Evolutionary conservation across 495 filamentous ascomycete genomes (phyloP), one percentile per base, ranked within the genome.

Genomic region (Aspergillus campestris): DNA sequence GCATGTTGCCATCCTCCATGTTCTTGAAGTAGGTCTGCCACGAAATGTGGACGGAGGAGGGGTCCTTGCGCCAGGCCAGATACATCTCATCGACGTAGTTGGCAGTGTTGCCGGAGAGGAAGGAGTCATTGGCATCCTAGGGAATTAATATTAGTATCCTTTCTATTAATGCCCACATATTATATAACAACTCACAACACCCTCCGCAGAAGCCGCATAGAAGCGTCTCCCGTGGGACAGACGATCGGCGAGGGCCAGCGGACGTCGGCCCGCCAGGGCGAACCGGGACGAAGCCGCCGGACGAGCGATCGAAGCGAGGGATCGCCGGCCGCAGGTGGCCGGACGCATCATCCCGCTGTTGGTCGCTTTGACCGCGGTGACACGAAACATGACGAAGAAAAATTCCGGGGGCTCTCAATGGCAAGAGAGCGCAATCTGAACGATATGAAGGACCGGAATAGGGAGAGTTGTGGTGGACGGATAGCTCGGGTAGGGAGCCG

Each of bases 41-140:
- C 62, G 92, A 98, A 57, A 95, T 75, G 69, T 98, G 92, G 36
- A 98, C 92, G 66, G 86, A 94, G 52, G 80, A 77, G 13, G 94
- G 89, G 57, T 98, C 88, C 49, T 84, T 75, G 72, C 91, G 95
- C 92, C 92, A 98, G 55, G 86, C 79, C 67, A 98, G 67, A 68
- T 98, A 98, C 92, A 98, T 98, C 77, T 95, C 92, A 67, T 98
- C 92, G 65, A 98, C 84, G 69, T 98, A 98, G 72, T 95, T 96
- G 64, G 92, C 92, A 46, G 90, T 86, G 72, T 84, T 95, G 34
- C 92, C 92, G 48, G 85, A 82, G 40, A 97, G 78, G 76, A 96
- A 98, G 67, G 82, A 92, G 72, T 98, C 92, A 58, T 83, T 91
- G 42, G 94, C 78, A 59, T 94, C 85, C 79, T 86, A 66, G 38